phyloP scores from a whole-genome alignment of 495 filamentous ascomycete species.

The Daldinia decipiens region DNA sequence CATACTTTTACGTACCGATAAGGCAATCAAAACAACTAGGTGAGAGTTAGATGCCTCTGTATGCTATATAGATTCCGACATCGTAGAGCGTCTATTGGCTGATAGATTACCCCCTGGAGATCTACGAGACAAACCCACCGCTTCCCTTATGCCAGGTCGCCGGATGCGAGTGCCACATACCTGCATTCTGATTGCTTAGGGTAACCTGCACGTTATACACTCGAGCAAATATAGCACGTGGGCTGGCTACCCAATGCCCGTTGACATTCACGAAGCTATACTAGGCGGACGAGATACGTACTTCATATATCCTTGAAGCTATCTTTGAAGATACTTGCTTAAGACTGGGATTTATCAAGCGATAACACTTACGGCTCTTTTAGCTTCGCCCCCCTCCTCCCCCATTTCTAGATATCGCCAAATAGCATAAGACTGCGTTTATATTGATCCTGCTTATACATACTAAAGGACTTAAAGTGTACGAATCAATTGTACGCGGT shows the following conservation, averaged over 20 bases:
- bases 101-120: not conserved
- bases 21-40: not conserved
- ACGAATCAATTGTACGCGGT: no score
- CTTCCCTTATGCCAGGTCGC: not conserved
- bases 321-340: no score
- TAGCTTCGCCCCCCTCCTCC: no score
- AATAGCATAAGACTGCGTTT: no score
- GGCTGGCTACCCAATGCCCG: not conserved
- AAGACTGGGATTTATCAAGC: no score
- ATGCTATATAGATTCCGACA: not conserved
- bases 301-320: not conserved
- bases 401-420: no score
- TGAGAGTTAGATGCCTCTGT: not conserved
- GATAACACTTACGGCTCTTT: no score
- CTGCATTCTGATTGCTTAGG: not conserved
- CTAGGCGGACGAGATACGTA: not conserved
- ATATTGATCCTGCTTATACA: no score
- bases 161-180: not conserved
- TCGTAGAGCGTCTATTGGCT: not conserved
- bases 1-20: no score
- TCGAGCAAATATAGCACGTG: not conserved
- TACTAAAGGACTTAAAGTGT: no score
- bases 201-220: not conserved
- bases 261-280: not conserved
- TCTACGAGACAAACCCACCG: not conserved